phyloP scores from a whole-genome alignment of 139 green algal genomes.

The Mesotaenium endlicherianum region DNA sequence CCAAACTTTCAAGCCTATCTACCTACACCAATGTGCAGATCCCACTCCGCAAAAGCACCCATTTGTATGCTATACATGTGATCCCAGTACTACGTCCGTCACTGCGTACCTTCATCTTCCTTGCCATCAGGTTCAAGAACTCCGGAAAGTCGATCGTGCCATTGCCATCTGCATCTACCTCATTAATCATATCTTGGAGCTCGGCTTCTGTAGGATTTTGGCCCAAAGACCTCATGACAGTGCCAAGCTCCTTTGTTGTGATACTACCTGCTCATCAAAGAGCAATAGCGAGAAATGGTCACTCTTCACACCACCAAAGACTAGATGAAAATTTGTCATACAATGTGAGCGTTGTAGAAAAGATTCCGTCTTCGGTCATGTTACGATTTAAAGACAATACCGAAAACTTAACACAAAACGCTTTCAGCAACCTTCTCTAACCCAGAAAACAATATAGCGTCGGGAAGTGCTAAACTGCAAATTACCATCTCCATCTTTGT shows the following conservation, averaged over 20 bases:
- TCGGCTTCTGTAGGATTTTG: slow-evolving; percentile 99
- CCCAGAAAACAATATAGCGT: too few relatives aligned
- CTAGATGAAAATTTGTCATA: not conserved
- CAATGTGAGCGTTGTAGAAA: too few relatives aligned
- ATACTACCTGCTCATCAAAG: slow-evolving; percentile 61
- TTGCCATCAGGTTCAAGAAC: slow-evolving; percentile 96
- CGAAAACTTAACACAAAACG: too few relatives aligned
- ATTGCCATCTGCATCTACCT: slow-evolving; percentile 98
- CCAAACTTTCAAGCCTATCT: too few relatives aligned
- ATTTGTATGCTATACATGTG: not conserved
- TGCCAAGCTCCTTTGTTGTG: slow-evolving; percentile 91
- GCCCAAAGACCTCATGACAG: slow-evolving; percentile 97
- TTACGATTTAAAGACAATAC: too few relatives aligned
- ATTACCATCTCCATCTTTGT: slow-evolving; percentile 87
- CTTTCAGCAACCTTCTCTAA: too few relatives aligned
- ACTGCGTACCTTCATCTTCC: slow-evolving; percentile 90
- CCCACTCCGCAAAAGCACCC: not conserved
- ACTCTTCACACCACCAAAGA: too few relatives aligned
- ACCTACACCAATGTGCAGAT: too few relatives aligned
- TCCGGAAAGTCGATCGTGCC: slow-evolving; percentile 99
- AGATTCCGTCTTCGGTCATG: too few relatives aligned
- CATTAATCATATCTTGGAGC: slow-evolving; percentile 99
- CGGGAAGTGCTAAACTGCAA: not conserved
- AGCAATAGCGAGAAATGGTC: too few relatives aligned
- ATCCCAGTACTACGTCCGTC: not conserved